A percentile compares a stretch with the other conserved stretches of the same genome.
Conservation (phyloP, 2,329 filamentous ascomycete species). For the Botrytis fabae region DNA sequence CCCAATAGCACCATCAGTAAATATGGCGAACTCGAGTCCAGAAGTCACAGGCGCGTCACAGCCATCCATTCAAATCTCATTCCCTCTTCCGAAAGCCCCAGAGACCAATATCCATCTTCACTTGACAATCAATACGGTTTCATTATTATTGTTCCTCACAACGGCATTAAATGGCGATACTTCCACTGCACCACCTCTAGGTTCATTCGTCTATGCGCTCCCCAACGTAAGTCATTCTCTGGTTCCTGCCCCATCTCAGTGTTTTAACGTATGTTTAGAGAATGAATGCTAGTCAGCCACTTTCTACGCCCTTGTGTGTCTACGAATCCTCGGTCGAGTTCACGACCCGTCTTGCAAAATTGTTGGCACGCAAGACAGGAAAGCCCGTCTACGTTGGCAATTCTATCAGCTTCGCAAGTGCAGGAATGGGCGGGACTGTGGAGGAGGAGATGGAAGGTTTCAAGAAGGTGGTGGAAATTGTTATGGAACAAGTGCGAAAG, state of each 20-base stretch:
- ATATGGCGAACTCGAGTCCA: not conserved
- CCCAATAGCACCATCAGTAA: slow-evolving; percentile 5
- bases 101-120: slow-evolving; percentile 63
- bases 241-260: not conserved
- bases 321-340: slow-evolving; percentile 81
- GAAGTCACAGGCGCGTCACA: not conserved
- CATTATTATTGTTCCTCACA: slow-evolving; percentile 60
- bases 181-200: slow-evolving; percentile 59
- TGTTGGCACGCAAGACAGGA: slow-evolving; percentile 70
- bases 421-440: slow-evolving; percentile 74
- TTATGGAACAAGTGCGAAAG: slow-evolving; percentile 55
- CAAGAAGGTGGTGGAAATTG: slow-evolving; percentile 68
- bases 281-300: slow-evolving; percentile 54
- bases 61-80: slow-evolving; percentile 50
- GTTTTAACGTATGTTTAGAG: slow-evolving; percentile 34
- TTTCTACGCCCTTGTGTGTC: slow-evolving; percentile 78
- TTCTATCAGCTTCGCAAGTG: slow-evolving; percentile 74
- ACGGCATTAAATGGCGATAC: slow-evolving; percentile 56
- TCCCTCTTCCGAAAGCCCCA: slow-evolving; percentile 59
- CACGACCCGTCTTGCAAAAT: slow-evolving; percentile 78
- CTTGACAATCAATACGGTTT: slow-evolving; percentile 58
- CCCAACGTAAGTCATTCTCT: slow-evolving; percentile 66
- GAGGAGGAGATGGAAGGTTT: slow-evolving; percentile 96
- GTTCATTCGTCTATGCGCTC: slow-evolving; percentile 91
- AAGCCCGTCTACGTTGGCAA: slow-evolving; percentile 88